Evolutionary conservation across 768 basidiomycete species (phyloP).

Genomic region (Lactifluus echinatus): DNA sequence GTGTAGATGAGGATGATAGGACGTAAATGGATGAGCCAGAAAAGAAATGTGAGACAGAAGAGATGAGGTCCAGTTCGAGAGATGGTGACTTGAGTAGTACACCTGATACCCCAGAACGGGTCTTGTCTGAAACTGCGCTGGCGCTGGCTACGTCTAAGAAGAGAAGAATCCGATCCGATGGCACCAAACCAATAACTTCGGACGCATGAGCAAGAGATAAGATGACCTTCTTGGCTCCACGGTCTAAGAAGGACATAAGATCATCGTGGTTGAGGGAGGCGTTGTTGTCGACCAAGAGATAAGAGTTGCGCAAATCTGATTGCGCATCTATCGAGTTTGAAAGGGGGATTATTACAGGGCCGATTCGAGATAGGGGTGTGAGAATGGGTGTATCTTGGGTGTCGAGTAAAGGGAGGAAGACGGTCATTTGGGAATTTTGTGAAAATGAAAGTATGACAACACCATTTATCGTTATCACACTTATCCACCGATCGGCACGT

Average conservation of each 20-base stretch:
- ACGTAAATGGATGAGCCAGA: conserved; percentile 54
- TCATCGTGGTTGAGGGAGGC: conserved; percentile 41
- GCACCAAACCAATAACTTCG: conserved; percentile 57
- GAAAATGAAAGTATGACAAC: too few relatives aligned
- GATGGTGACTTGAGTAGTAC: conserved; percentile 70
- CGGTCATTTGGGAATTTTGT: conserved; percentile 22
- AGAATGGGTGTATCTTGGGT: conserved; percentile 41
- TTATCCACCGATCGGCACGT: too few relatives aligned
- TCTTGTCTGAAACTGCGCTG: conserved; percentile 66
- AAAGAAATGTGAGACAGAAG: conserved; percentile 72
- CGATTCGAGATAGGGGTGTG: conserved; percentile 59
- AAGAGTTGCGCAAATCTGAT: conserved; percentile 29
- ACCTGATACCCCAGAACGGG: conserved; percentile 66
- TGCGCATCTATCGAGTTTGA: conserved; percentile 24
- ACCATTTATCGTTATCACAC: too few relatives aligned
- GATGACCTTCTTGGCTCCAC: conserved; percentile 73
- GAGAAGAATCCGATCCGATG: conserved; percentile 64
- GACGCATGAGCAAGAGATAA: conserved; percentile 58
- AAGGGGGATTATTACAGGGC: conserved; percentile 56
- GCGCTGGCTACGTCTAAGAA: conserved; percentile 67
- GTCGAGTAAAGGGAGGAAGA: conserved; percentile 35
- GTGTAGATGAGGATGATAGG: conserved; percentile 37
- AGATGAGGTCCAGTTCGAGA: conserved; percentile 66
- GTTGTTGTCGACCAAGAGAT: conserved; percentile 49
- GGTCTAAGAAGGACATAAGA: conserved; percentile 60